Evolutionary conservation across 345 rosid genomes (phyloP).

Genomic region (Toxicodendron radicans): DNA sequence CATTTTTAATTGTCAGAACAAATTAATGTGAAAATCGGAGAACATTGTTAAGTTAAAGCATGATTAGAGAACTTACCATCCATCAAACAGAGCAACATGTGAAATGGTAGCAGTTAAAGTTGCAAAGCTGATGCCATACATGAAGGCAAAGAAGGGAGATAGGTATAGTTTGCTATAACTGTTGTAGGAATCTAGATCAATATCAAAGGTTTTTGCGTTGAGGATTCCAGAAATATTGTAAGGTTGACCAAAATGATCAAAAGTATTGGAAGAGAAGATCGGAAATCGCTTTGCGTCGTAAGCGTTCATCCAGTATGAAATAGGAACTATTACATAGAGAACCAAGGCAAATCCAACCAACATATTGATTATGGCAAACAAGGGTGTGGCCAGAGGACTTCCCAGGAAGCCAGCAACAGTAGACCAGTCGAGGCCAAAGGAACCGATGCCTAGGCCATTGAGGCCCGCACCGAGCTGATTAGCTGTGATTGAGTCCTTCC

Average conservation of each 20-base stretch:
- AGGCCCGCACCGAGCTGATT: conserved; percentile 43
- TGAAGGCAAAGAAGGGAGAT: conserved; percentile 56
- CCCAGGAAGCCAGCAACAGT: conserved; percentile 39
- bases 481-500: conserved; percentile 29
- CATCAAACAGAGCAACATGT: conserved; percentile 59
- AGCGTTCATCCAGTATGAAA: conserved; percentile 51
- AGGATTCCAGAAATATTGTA: conserved; percentile 64
- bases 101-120: conserved; percentile 52
- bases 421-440: conserved; percentile 52
- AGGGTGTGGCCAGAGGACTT: conserved; percentile 40
- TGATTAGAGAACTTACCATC: conserved; percentile 40
- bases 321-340: conserved; percentile 51
- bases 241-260: conserved; percentile 36
- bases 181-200: conserved; percentile 39
- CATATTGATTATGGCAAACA: conserved; percentile 42
- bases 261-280: conserved; percentile 48
- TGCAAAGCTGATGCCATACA: conserved; percentile 73
- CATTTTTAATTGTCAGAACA: not conserved
- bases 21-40: not conserved
- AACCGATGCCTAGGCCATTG: conserved; percentile 46
- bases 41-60: not conserved
- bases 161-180: conserved; percentile 68
- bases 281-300: conserved; percentile 62
- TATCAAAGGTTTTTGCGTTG: conserved; percentile 39
- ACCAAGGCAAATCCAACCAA: conserved; percentile 53